These are phyloP conservation scores for Fibroporia radiculosa DNA, from an alignment of 768 basidiomycete genomes.

Conservation along the genomic window DNA sequence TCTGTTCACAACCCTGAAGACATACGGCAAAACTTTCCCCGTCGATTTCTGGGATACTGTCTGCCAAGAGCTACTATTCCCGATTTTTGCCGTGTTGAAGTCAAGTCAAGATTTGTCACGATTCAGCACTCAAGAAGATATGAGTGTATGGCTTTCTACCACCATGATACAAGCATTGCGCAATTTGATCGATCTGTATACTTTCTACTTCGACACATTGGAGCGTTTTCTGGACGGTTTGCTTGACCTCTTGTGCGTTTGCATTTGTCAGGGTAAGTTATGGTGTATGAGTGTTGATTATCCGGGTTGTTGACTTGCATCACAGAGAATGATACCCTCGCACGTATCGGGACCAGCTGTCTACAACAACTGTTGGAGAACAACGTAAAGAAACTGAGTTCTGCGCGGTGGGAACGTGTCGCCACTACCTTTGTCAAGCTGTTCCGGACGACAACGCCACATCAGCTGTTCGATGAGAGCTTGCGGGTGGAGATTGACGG, in stretches of 20 bases:
- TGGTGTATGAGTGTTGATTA: background rate
- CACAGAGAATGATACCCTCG: conserved; percentile 94
- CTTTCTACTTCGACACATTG: conserved; percentile 87
- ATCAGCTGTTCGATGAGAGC: conserved; percentile 91
- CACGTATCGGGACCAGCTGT: conserved; percentile 96
- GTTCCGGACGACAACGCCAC: conserved; percentile 96
- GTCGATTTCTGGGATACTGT: conserved; percentile 98
- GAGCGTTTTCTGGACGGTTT: conserved; percentile 91
- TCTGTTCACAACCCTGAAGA: conserved; percentile 88
- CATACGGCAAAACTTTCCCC: conserved; percentile 76
- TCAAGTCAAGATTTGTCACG: conserved; percentile 88
- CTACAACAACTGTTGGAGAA: conserved; percentile 92
- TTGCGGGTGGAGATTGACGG: conserved; percentile 80
- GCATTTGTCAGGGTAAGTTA: conserved; percentile 91
- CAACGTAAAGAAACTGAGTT: conserved; percentile 81
- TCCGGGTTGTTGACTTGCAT: background rate
- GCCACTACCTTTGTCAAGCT: conserved; percentile 89
- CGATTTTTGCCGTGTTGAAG: conserved; percentile 93
- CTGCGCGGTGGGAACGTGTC: conserved; percentile 84
- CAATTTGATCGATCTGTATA: conserved; percentile 92
- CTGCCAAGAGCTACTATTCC: conserved; percentile 93
- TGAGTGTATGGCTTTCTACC: conserved; percentile 99
- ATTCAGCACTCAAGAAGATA: conserved; percentile 95
- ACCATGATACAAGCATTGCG: conserved; percentile 98
- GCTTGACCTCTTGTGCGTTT: conserved; percentile 86